Evolutionary conservation across 2,329 filamentous ascomycete species (phyloP).

Genomic region (Penicillium sp.): DNA sequence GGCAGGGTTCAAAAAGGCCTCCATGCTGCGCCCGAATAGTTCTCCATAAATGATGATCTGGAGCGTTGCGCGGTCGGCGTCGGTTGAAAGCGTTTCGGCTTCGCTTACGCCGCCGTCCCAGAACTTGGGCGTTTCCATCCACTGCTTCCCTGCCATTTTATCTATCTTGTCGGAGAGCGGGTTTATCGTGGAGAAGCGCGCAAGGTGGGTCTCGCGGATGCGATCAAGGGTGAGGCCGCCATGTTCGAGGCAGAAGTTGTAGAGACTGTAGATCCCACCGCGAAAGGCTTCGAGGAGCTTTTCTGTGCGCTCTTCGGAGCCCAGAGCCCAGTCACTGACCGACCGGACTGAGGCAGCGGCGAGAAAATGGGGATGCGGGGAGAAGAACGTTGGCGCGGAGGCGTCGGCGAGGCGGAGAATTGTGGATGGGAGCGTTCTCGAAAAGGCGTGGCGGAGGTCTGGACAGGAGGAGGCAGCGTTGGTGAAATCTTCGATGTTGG

Average conservation of each 20-base stretch:
- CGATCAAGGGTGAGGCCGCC: conserved; percentile 36
- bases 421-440: conserved; percentile 26
- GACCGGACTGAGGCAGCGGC: conserved; percentile 39
- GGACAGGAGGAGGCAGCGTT: conserved; percentile 22
- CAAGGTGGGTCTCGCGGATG: conserved; percentile 34
- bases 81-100: conserved; percentile 31
- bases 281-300: conserved; percentile 28
- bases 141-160: conserved; percentile 38
- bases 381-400: conserved; percentile 42
- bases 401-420: conserved; percentile 40
- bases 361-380: conserved; percentile 43
- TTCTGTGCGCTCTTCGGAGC: conserved; percentile 25
- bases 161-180: conserved; percentile 40
- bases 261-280: conserved; percentile 38
- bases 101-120: conserved; percentile 39
- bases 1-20: conserved; percentile 25
- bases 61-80: conserved; percentile 31
- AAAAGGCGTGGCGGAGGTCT: conserved; percentile 27
- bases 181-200: conserved; percentile 38
- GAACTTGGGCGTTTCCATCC: conserved; percentile 31
- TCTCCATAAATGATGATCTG: conserved; percentile 41
- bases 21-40: conserved; percentile 34
- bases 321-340: conserved; percentile 40
- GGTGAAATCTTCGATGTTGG: conserved; percentile 28
- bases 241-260: conserved; percentile 34